phyloP scores from a whole-genome alignment of 2,329 filamentous ascomycete genomes.

The Exophiala calicioides region DNA sequence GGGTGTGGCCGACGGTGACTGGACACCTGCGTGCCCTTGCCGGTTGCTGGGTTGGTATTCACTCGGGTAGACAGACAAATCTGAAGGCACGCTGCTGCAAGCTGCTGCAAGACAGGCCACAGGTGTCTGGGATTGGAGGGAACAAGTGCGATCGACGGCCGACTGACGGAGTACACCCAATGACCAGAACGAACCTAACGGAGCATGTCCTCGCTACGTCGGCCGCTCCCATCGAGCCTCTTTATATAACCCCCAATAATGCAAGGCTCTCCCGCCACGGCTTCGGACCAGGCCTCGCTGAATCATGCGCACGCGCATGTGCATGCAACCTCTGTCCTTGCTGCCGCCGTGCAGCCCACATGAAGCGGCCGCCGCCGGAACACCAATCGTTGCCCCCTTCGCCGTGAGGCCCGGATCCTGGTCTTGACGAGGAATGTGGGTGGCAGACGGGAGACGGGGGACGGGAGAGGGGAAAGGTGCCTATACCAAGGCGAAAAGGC shows the following conservation, averaged over 20 bases:
- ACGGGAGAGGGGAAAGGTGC: conserved; percentile 9
- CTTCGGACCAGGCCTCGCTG: too few species aligned
- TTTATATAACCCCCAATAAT: conserved; percentile 22
- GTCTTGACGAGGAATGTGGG: conserved; percentile 9
- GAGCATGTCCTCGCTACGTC: conserved; percentile 11
- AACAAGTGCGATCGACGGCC: too few species aligned
- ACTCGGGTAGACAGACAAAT: too few species aligned
- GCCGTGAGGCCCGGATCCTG: conserved; percentile 14
- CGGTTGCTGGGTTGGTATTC: too few species aligned
- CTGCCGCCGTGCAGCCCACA: conserved; percentile 20
- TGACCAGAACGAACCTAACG: conserved; percentile 14
- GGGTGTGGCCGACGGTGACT: too few species aligned
- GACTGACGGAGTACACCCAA: too few species aligned
- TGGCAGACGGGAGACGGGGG: conserved; percentile 11
- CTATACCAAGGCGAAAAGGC: conserved; percentile 11
- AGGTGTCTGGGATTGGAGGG: too few species aligned
- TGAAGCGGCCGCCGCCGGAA: conserved; percentile 22
- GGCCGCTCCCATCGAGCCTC: conserved; percentile 7
- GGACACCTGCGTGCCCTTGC: too few species aligned
- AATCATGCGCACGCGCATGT: too few species aligned
- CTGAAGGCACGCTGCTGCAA: too few species aligned
- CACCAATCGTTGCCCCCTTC: conserved; percentile 18
- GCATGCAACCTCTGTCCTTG: conserved; percentile 9
- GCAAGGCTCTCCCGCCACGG: conserved; percentile 18
- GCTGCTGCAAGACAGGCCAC: too few species aligned